Conservation (phyloP, 306 rosid genomes). For the Pyrus pyrifolia region DNA sequence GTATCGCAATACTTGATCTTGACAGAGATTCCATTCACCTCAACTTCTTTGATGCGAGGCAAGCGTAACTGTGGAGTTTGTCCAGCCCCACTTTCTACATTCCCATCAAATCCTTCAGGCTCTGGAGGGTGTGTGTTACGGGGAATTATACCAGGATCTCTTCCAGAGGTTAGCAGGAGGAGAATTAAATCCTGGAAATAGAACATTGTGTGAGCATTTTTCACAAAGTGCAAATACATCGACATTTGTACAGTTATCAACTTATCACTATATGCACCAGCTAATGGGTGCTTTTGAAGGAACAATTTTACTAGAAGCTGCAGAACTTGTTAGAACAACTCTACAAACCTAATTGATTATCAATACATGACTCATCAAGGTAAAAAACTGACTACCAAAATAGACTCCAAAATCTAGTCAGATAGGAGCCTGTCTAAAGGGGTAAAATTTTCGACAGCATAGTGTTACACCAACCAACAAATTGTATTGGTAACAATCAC, state of each 20-base stretch:
- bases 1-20: constrained; percentile 95
- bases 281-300: background rate
- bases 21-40: constrained; percentile 65
- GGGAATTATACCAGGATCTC: constrained; percentile 99
- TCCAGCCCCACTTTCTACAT: constrained; percentile 60
- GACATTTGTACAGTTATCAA: background rate
- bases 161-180: constrained; percentile 82
- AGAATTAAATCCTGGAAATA: constrained; percentile 65
- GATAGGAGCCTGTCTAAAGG: background rate
- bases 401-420: background rate
- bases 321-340: background rate
- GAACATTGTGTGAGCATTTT: background rate
- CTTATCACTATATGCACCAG: background rate
- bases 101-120: constrained; percentile 76
- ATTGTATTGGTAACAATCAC: background rate
- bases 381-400: background rate
- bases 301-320: background rate
- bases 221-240: background rate
- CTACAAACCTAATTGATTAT: background rate
- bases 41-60: constrained; percentile 87
- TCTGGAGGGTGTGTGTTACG: constrained; percentile 96
- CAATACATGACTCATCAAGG: background rate
- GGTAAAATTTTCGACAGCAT: background rate
- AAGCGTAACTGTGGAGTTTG: constrained; percentile 90
- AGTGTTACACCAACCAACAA: background rate